Conservation (phyloP, 371 early-diverging fungal genomes). For the Lichtheimia corymbifera region DNA sequence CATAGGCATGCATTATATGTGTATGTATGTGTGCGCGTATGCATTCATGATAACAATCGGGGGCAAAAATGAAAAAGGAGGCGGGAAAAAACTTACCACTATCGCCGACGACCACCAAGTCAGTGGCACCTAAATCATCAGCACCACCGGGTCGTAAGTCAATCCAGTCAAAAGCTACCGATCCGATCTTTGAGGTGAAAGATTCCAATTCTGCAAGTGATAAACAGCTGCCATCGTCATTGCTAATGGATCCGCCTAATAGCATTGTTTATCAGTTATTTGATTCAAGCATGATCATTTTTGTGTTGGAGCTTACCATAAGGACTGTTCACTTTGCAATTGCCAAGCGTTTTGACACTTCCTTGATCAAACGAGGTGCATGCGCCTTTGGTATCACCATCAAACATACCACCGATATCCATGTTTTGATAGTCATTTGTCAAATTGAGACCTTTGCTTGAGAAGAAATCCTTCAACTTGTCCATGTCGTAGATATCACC, state of each 20-base stretch:
- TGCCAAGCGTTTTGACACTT: constrained; percentile 15
- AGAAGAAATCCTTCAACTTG: constrained; percentile 38
- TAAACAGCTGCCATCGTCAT: constrained; percentile 33
- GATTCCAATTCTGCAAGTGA: constrained; percentile 32
- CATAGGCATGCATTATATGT: constrained; percentile 32
- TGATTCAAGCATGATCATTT: constrained; percentile 2
- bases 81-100: constrained; percentile 34
- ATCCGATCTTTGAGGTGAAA: constrained; percentile 14
- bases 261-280: constrained; percentile 8
- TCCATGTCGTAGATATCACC: constrained; percentile 49
- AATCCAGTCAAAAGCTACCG: constrained; percentile 42
- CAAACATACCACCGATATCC: constrained; percentile 54
- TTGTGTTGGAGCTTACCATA: constrained; percentile 32
- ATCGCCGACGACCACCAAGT: constrained; percentile 51
- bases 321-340: constrained; percentile 45
- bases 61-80: too few species aligned
- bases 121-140: constrained; percentile 21
- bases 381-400: constrained; percentile 37
- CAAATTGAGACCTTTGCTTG: constrained; percentile 37
- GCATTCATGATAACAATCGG: constrained; percentile 33
- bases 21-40: constrained; percentile 40
- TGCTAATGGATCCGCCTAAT: constrained; percentile 29
- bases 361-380: constrained; percentile 33
- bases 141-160: constrained; percentile 31
- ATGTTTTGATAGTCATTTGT: constrained; percentile 50